Evolutionary conservation across 768 basidiomycete species (phyloP), one percentile per base, ranked within the genome.

Genomic region (Rhodotorula kratochvilovae): DNA sequence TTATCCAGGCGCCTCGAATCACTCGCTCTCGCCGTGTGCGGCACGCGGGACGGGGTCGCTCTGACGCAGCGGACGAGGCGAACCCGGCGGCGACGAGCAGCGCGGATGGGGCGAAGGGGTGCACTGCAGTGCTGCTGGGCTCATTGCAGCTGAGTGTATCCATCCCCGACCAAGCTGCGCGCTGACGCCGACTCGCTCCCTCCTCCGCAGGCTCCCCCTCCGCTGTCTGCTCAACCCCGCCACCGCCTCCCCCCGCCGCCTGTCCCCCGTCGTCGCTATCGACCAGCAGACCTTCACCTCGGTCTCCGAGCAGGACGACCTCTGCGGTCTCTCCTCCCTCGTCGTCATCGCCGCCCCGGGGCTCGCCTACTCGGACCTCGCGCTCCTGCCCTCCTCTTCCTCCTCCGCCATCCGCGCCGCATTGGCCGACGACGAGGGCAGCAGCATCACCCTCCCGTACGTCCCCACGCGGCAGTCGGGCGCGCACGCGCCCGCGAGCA

Each of bases 291-390:
- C 68, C 53, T 62, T 66, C 35, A 16, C 36, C 11, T 7, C 50
- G 31, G 2, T 25, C 3, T 10, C 25, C 50, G 7, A 48, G 16
- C 3, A 25, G 0, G 54, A 53, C 46, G 67, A 68, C 42, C 67
- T 68, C 19, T 71, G 73, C 56, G 10, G 46, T 25, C 66, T 71
- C 35, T 33, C 48, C 21, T 59, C 69, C 43, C 66, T 71, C 63
- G 17, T 62, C 63, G 59, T 71, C 63, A 12, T 71, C 43, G 62
- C 66, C 35, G 58, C 54, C 2, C 73, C 73, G 23, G 70, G 67
- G 12, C 64, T 71, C 10, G 66, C 68, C 60, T 57, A 60, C 55
- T 68, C 73, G 15, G 70, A 74, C 66, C 66, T 71, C 69, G 50
- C 67, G 29, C 55, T 54, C 56, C 63, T 71, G 31, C 70, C 73